Conservation (phyloP, 208 protist species). For the Leishmania tarentolae region DNA sequence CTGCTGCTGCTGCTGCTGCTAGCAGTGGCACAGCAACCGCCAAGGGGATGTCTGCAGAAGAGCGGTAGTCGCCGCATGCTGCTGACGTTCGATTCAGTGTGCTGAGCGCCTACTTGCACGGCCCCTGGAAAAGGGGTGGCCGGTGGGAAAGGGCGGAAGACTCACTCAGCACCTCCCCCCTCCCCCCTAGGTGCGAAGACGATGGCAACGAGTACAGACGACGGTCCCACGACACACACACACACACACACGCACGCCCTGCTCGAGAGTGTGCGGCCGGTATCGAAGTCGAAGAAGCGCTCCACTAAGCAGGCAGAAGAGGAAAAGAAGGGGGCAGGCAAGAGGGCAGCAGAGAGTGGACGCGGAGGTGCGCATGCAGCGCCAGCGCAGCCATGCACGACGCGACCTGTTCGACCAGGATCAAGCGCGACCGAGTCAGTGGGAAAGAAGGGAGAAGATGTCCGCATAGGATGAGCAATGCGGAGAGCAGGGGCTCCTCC, state of each 20-base stretch:
- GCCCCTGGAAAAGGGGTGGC: background rate
- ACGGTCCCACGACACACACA: background rate
- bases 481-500: background rate
- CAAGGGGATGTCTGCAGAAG: background rate
- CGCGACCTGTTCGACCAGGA: background rate
- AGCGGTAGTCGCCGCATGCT: constrained; percentile 2
- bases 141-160: background rate
- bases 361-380: background rate
- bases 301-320: background rate
- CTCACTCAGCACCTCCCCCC: background rate
- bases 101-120: background rate
- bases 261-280: background rate
- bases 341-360: background rate
- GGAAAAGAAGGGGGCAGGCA: background rate
- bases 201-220: background rate
- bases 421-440: background rate
- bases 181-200: background rate
- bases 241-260: background rate
- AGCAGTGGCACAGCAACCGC: background rate
- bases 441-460: background rate
- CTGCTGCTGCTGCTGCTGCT: constrained; percentile 4
- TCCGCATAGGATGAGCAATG: background rate
- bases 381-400: background rate
- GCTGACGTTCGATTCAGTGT: background rate
- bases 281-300: background rate